Percentiles rank a stretch among this genome's conserved stretches.
phyloP scores from a whole-genome alignment of 2,329 filamentous ascomycete species.

The Aspergillus texensis region DNA sequence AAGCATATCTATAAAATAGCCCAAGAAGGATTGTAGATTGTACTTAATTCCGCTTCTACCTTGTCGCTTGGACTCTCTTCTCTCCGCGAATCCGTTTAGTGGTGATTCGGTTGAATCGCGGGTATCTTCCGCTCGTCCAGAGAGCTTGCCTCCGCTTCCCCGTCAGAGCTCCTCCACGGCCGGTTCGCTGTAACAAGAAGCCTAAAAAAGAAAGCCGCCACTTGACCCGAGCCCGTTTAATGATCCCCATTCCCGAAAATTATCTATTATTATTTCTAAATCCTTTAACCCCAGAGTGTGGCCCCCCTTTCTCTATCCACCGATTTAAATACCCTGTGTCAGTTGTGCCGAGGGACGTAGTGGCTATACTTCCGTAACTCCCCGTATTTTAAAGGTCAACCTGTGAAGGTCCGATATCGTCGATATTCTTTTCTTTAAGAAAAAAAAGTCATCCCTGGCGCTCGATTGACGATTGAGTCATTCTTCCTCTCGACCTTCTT shows the following conservation, averaged over 20 bases:
- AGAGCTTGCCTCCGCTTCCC: conserved; percentile 36
- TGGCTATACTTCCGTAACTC: conserved; percentile 38
- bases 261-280: conserved; percentile 15
- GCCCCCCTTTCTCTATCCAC: conserved; percentile 8
- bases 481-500: conserved; percentile 11
- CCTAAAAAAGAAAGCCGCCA: conserved; percentile 24
- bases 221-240: conserved; percentile 25
- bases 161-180: conserved; percentile 34
- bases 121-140: conserved; percentile 42
- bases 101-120: neutral
- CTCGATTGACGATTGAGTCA: conserved; percentile 12
- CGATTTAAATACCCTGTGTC: conserved; percentile 18
- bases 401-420: conserved; percentile 30
- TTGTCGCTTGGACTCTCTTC: conserved; percentile 8
- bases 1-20: neutral
- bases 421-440: conserved; percentile 19
- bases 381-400: conserved; percentile 27
- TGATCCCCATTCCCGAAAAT: conserved; percentile 26
- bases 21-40: neutral
- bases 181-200: conserved; percentile 5
- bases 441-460: conserved; percentile 4
- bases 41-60: neutral
- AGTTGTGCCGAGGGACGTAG: conserved; percentile 24
- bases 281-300: conserved; percentile 11
- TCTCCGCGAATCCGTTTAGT: conserved; percentile 4